Evolutionary conservation across 768 basidiomycete genomes (phyloP), one percentile per base, ranked within the genome.

Genomic region (Royoungia palumana): DNA sequence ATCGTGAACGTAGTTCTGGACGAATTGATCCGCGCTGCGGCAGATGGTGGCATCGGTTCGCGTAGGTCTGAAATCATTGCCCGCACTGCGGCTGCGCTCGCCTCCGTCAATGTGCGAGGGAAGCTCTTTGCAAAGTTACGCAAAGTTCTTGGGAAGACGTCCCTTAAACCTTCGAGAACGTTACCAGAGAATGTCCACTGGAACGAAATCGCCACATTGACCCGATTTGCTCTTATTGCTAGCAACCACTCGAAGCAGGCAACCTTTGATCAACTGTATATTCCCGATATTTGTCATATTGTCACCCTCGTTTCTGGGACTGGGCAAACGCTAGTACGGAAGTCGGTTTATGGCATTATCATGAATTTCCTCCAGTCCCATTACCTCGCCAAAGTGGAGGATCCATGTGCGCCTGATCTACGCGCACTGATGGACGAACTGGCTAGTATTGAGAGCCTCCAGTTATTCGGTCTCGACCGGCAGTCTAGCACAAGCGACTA

Each of bases 281-380:
- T 93, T 5, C 87, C 94, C 0, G 94, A 96, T 63, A 73, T 89
- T 27, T 73, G 85, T 37, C 90, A 96, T 64, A 72, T 90, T 34
- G 80, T 90, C 53, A 83, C 85, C 6, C 72, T 94, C n/a, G 73
- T 87, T 1, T 81, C 87, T 7, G 87, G 81, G 10, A 81, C 82
- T 30, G 94, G 94, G 11, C 79, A 87, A 6, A 68, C 82, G 0
- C 68, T 83, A 12, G 81, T 93, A 41, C 82, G 93, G 20, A 86
- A 85, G 53, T 85, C 89, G 5, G 80, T 90, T 35, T 91, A 89
- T 61, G 92, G 88, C 9, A 77, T 89, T 32, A 69, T 90, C 52
- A 77, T 92, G 67, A 93, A 93, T 65, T 75, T 91, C 30, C 68
- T 94, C 16, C 93, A 94, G 54, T 80, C 86, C 0, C 68, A 94